Evolutionary conservation across 345 rosid genomes (phyloP).

Genomic region (Pseudoturritis turrita): DNA sequence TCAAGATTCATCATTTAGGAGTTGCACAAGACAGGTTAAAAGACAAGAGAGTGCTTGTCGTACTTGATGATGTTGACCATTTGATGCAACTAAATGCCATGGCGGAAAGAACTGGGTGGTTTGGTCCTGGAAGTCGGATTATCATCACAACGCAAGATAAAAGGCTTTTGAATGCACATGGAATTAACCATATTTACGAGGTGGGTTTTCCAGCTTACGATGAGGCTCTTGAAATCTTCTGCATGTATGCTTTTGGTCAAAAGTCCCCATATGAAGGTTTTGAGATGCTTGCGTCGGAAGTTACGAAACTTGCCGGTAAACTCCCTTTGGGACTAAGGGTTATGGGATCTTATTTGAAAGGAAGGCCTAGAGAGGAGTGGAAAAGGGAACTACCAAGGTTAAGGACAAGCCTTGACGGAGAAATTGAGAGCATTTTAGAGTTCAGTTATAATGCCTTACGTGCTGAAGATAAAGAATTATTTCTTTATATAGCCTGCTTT

Average conservation of each 20-base stretch:
- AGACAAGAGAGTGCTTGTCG: slow-evolving; percentile 15
- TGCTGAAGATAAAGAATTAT: slow-evolving; percentile 11
- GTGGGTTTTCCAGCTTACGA: neutral
- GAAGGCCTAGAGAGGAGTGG: slow-evolving; percentile 12
- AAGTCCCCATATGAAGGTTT: neutral
- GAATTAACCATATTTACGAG: neutral
- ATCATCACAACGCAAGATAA: slow-evolving; percentile 23
- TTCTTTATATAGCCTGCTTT: slow-evolving; percentile 32
- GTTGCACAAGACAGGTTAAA: slow-evolving; percentile 3
- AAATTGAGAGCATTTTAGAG: slow-evolving; percentile 5
- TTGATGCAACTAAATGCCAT: neutral
- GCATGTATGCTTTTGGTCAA: slow-evolving; percentile 2
- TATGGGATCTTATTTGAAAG: slow-evolving; percentile 21
- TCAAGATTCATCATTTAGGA: too few relatives aligned
- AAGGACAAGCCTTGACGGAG: neutral
- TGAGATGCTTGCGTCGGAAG: neutral
- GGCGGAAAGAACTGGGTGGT: neutral
- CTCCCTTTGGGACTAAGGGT: slow-evolving; percentile 36
- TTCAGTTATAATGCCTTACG: slow-evolving; percentile 32
- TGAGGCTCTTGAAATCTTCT: slow-evolving; percentile 23
- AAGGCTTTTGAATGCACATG: slow-evolving; percentile 2
- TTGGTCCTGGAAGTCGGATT: slow-evolving; percentile 16
- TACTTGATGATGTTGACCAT: slow-evolving; percentile 21
- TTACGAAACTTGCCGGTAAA: slow-evolving; percentile 2
- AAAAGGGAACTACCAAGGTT: slow-evolving; percentile 11